phyloP scores from a whole-genome alignment of 1,139 yeast genomes.

The Nadsonia starkeyi-henricii region DNA sequence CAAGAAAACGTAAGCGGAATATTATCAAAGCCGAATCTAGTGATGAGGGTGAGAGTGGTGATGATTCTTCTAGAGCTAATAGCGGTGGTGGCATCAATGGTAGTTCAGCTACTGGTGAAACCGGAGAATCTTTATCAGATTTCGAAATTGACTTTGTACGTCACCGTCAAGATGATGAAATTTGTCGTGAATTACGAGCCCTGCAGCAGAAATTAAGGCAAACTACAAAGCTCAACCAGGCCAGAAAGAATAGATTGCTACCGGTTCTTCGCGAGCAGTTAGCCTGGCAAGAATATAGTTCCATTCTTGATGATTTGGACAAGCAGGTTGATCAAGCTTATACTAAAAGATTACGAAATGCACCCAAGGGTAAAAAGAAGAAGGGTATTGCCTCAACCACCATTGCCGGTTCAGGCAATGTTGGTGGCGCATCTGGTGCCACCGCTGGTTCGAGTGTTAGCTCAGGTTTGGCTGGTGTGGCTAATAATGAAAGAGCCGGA shows the following conservation, averaged over 20 bases:
- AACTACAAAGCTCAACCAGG: constrained; percentile 49
- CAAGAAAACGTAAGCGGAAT: constrained; percentile 14
- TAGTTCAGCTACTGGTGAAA: constrained; percentile 12
- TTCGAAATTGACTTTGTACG: constrained; percentile 61
- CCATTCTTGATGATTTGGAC: constrained; percentile 83
- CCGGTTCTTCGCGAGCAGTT: constrained; percentile 80
- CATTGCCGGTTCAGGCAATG: constrained; percentile 8
- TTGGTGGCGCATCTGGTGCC: constrained; percentile 1
- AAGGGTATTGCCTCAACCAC: constrained; percentile 9
- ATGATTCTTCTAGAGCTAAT: constrained; percentile 14
- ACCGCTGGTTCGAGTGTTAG: constrained; percentile 14
- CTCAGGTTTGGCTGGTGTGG: constrained; percentile 28
- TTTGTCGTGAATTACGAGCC: constrained; percentile 66
- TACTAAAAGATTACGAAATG: constrained; percentile 68
- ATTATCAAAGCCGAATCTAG: constrained; percentile 13
- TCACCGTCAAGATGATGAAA: constrained; percentile 86
- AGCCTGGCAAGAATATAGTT: constrained; percentile 89
- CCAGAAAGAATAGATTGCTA: constrained; percentile 48
- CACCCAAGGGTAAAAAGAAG: constrained; percentile 65
- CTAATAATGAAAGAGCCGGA: constrained; percentile 41
- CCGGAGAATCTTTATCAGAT: constrained; percentile 4
- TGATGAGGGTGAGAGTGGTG: constrained; percentile 11
- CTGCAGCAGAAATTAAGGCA: constrained; percentile 57
- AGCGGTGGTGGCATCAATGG: constrained; percentile 3
- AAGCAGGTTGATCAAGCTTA: constrained; percentile 95